Evolutionary conservation across 176 grass and related monocot species (phyloP).

Genomic region (Stipa capillata): DNA sequence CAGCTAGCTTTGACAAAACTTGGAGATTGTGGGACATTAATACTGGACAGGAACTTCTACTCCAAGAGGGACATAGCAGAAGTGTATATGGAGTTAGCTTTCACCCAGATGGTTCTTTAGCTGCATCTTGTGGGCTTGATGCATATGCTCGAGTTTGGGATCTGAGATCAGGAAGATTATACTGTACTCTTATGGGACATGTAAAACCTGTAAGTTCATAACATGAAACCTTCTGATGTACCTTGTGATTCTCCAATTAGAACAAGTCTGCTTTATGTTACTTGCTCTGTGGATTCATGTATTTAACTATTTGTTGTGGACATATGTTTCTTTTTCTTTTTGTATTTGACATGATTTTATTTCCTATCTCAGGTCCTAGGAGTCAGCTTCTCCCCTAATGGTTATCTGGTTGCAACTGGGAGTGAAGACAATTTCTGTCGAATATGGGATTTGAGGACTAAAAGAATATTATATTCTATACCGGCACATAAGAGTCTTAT

Average conservation of each 20-base stretch:
- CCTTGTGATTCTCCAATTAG: not conserved
- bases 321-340: not conserved
- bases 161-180: slow-evolving; percentile 71
- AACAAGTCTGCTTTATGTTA: not conserved
- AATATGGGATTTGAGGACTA: slow-evolving; percentile 87
- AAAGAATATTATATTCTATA: slow-evolving; percentile 56
- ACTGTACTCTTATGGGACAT: slow-evolving; percentile 60
- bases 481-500: slow-evolving; percentile 79
- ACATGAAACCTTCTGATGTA: not conserved
- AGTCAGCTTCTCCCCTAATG: slow-evolving; percentile 76
- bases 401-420: slow-evolving; percentile 71
- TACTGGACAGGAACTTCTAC: slow-evolving; percentile 60
- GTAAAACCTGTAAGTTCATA: slow-evolving; percentile 54
- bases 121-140: slow-evolving; percentile 68
- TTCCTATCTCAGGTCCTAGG: slow-evolving; percentile 59
- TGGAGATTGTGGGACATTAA: slow-evolving; percentile 81
- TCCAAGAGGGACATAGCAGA: slow-evolving; percentile 89
- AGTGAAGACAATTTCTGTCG: slow-evolving; percentile 79
- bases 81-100: slow-evolving; percentile 72
- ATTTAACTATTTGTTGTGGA: not conserved
- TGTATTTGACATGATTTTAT: not conserved
- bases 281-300: not conserved
- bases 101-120: slow-evolving; percentile 86
- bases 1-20: slow-evolving; percentile 88
- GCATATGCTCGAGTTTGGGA: slow-evolving; percentile 69